phyloP scores from a whole-genome alignment of 345 rosid species.

The Brassica incana region DNA sequence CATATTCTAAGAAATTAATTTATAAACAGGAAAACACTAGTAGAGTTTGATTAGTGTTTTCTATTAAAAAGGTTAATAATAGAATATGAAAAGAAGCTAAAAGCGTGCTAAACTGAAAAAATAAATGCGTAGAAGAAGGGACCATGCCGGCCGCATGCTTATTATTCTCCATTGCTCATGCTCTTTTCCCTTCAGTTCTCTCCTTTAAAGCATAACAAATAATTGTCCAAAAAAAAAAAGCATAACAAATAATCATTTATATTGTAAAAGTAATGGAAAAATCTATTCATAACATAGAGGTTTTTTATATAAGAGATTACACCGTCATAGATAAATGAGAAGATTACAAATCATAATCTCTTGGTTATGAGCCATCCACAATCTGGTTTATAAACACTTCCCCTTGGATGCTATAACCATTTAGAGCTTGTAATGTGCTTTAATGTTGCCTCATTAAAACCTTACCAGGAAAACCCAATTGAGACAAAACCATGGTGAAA shows the following conservation, averaged over 20 bases:
- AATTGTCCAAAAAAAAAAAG: not conserved
- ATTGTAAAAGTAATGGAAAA: too few relatives aligned
- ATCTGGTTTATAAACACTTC: too few relatives aligned
- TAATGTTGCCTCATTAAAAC: too few relatives aligned
- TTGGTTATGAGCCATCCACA: too few relatives aligned
- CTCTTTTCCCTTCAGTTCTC: not conserved
- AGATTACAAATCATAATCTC: too few relatives aligned
- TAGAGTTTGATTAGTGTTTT: conserved; percentile 4
- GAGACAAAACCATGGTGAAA: too few relatives aligned
- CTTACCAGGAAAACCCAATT: too few relatives aligned
- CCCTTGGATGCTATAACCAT: too few relatives aligned
- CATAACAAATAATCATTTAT: not conserved
- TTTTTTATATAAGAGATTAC: too few relatives aligned
- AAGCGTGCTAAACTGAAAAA: not conserved
- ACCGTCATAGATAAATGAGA: too few relatives aligned
- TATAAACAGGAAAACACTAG: not conserved
- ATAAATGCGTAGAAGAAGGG: conserved; percentile 15
- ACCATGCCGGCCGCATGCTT: conserved; percentile 28
- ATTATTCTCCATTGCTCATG: not conserved
- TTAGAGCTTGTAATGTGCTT: too few relatives aligned
- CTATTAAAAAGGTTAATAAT: not conserved
- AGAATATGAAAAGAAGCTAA: not conserved
- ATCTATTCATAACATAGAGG: too few relatives aligned
- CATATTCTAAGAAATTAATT: not conserved
- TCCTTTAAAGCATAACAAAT: not conserved